phyloP scores from a whole-genome alignment of 768 basidiomycete genomes.

The Lactarius quietus region DNA sequence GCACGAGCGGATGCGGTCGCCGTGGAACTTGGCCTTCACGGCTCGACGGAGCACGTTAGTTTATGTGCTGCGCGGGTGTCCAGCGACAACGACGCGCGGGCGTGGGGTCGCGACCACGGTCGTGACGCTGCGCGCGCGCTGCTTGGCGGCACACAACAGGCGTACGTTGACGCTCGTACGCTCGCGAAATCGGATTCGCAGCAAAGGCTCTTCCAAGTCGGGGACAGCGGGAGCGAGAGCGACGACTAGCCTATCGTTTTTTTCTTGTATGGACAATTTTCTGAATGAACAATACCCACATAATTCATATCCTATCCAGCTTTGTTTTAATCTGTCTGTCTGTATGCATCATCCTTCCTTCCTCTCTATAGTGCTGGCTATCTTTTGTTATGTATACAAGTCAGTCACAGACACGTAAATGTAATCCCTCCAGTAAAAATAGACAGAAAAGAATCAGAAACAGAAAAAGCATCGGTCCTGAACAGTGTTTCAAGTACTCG shows the following conservation, averaged over 20 bases:
- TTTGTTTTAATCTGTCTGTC: background rate
- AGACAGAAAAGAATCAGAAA: background rate
- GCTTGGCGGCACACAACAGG: conserved; percentile 30
- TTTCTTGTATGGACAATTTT: background rate
- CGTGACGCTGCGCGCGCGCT: conserved; percentile 47
- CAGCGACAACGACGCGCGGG: conserved; percentile 32
- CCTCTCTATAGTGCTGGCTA: conserved; percentile 5
- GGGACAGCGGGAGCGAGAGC: conserved; percentile 22
- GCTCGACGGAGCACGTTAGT: conserved; percentile 48
- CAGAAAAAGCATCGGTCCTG: background rate
- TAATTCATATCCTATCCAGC: background rate
- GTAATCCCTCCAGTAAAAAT: background rate
- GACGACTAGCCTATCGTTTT: conserved; percentile 1
- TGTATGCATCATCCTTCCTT: background rate
- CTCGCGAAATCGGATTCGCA: conserved; percentile 17
- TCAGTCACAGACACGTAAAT: conserved; percentile 12
- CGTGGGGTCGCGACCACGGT: conserved; percentile 53
- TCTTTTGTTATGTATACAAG: conserved; percentile 9
- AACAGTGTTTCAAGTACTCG: background rate
- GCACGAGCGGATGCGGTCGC: conserved; percentile 65
- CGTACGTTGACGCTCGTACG: conserved; percentile 4
- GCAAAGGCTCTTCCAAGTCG: conserved; percentile 20
- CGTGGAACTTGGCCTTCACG: conserved; percentile 47
- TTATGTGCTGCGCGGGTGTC: conserved; percentile 35
- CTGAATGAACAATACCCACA: too few species aligned